Conservation (phyloP, 2,329 filamentous ascomycete genomes). For the Paecilomyces sp. region DNA sequence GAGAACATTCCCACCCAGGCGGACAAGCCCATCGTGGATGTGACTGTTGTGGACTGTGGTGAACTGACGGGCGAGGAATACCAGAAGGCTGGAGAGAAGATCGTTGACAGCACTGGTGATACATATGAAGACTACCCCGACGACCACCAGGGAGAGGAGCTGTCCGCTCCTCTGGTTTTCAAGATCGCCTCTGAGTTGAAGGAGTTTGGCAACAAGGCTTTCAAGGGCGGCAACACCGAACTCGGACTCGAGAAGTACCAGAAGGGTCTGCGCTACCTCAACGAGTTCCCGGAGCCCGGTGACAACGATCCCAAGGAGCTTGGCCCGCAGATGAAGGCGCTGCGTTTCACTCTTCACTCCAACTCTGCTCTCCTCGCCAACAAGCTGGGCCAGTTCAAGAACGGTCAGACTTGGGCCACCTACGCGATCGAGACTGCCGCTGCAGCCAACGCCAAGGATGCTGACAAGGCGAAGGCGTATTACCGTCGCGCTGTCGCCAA, state of each 20-base stretch:
- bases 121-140: conserved; percentile 94
- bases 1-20: conserved; percentile 72
- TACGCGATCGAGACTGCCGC: conserved; percentile 61
- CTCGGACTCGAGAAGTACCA: conserved; percentile 85
- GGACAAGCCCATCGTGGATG: conserved; percentile 72
- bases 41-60: conserved; percentile 75
- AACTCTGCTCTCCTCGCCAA: conserved; percentile 81
- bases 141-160: conserved; percentile 58
- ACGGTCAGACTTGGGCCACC: conserved; percentile 62
- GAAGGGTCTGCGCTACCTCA: conserved; percentile 83
- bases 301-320: conserved; percentile 66
- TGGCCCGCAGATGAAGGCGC: conserved; percentile 58
- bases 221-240: conserved; percentile 67
- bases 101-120: conserved; percentile 76
- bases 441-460: conserved; percentile 54
- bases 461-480: conserved; percentile 81
- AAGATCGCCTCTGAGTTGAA: conserved; percentile 81
- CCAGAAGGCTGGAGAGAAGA: conserved; percentile 58
- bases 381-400: conserved; percentile 67
- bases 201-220: conserved; percentile 84
- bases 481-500: conserved; percentile 76
- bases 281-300: conserved; percentile 66
- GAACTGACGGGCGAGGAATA: conserved; percentile 70
- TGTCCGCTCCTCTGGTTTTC: conserved; percentile 62
- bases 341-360: conserved; percentile 80